Conservation (phyloP, 2,329 filamentous ascomycete genomes). For the Fragosphaeria purpurea region DNA sequence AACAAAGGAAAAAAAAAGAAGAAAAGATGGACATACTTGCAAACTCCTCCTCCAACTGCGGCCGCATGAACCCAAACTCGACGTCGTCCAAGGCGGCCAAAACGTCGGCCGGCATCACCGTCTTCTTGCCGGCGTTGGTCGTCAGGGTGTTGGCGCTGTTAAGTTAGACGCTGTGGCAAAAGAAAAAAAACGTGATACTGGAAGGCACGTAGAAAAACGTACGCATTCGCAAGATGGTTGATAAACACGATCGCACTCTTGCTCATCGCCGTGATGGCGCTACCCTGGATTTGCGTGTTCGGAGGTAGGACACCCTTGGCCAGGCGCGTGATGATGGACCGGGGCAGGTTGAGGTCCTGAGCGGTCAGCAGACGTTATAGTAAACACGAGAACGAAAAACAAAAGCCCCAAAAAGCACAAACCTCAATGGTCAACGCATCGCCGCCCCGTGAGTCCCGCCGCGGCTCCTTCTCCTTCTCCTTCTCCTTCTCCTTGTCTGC, state of each 20-base stretch:
- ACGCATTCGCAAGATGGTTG: conserved; percentile 68
- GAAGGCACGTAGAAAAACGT: conserved; percentile 25
- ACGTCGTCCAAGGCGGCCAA: conserved; percentile 67
- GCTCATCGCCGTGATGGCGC: conserved; percentile 67
- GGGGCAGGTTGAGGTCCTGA: conserved; percentile 66
- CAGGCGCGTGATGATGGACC: conserved; percentile 69
- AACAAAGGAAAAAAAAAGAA: neutral
- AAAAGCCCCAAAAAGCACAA: conserved; percentile 6
- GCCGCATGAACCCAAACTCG: conserved; percentile 63
- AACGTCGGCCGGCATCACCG: conserved; percentile 65
- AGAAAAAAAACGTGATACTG: too few species aligned
- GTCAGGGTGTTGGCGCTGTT: conserved; percentile 65
- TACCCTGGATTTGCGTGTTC: conserved; percentile 75
- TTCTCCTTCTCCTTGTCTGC: conserved; percentile 25
- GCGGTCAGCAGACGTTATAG: neutral
- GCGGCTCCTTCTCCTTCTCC: conserved; percentile 13
- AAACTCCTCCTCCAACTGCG: conserved; percentile 63
- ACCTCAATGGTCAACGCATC: conserved; percentile 45
- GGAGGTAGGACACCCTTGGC: conserved; percentile 71
- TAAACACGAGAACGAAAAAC: neutral
- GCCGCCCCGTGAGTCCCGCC: conserved; percentile 15
- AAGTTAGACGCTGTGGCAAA: too few species aligned
- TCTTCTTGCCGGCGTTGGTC: conserved; percentile 59
- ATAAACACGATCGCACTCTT: conserved; percentile 80
- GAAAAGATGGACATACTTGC: conserved; percentile 44